A percentile compares a stretch with the other conserved stretches of the same genome.
Conservation (phyloP, 164 flowering plant genomes). For the Warburgia ugandensis region DNA sequence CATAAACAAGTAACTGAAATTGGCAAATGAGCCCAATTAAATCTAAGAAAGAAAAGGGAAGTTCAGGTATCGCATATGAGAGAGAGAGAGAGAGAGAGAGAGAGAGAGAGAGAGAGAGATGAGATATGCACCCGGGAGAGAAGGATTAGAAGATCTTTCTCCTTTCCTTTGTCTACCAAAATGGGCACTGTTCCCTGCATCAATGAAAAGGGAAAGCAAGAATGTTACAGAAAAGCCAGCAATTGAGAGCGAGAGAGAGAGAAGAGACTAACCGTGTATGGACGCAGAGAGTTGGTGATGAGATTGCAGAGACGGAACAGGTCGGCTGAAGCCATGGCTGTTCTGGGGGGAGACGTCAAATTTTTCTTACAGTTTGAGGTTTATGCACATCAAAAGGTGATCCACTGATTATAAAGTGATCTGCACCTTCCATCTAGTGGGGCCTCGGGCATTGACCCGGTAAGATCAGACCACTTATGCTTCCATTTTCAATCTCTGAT, state of each 20-base stretch:
- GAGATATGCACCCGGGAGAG: constrained; percentile 43
- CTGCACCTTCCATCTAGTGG: no score
- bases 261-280: constrained; percentile 31
- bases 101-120: neutral
- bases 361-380: no score
- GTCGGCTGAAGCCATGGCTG: neutral
- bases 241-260: neutral
- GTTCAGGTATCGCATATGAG: no score
- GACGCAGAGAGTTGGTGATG: constrained; percentile 32
- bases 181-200: constrained; percentile 19
- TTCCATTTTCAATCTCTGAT: neutral
- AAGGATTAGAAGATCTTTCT: constrained; percentile 42
- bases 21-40: neutral
- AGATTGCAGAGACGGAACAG: constrained; percentile 34
- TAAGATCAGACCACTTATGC: neutral
- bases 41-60: neutral
- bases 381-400: no score
- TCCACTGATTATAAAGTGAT: no score
- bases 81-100: neutral
- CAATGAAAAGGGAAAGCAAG: neutral
- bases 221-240: neutral
- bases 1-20: neutral
- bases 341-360: neutral
- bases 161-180: constrained; percentile 24
- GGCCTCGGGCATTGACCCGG: no score